Conservation (phyloP, 2,329 filamentous ascomycete species). For the Ceratocystis papillata region DNA sequence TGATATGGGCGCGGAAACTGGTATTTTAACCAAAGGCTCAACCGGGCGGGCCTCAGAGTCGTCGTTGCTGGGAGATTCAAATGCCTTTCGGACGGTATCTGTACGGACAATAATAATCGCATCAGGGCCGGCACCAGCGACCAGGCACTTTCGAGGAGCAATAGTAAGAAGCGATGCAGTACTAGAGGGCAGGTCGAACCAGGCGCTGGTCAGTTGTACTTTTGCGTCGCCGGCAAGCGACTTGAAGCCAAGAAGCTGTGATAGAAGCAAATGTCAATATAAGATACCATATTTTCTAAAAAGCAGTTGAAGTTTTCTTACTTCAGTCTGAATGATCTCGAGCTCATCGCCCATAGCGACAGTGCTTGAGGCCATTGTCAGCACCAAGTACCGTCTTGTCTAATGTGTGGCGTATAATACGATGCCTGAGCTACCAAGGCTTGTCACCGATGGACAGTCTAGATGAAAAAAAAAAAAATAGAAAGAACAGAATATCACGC, state of each 20-base stretch:
- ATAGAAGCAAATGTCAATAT: slow-evolving; percentile 16
- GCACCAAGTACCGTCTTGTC: neutral
- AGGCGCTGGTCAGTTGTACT: slow-evolving; percentile 66
- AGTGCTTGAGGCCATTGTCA: slow-evolving; percentile 22
- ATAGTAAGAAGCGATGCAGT: slow-evolving; percentile 76
- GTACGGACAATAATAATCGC: slow-evolving; percentile 66
- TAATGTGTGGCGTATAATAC: neutral
- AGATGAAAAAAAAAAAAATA: neutral
- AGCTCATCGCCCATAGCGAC: slow-evolving; percentile 51
- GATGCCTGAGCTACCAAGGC: neutral
- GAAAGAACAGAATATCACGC: neutral
- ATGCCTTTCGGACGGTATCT: slow-evolving; percentile 64
- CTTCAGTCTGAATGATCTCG: slow-evolving; percentile 71
- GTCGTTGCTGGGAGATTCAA: slow-evolving; percentile 48
- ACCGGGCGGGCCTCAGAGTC: slow-evolving; percentile 60
- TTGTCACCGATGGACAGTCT: neutral
- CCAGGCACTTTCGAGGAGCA: slow-evolving; percentile 65
- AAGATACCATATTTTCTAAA: neutral
- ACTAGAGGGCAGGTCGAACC: slow-evolving; percentile 63
- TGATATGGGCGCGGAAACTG: slow-evolving; percentile 64
- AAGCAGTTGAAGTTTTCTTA: slow-evolving; percentile 33
- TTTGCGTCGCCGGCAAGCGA: slow-evolving; percentile 71
- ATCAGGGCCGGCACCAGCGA: slow-evolving; percentile 81
- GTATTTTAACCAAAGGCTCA: slow-evolving; percentile 60
- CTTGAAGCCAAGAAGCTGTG: slow-evolving; percentile 65